phyloP scores from a whole-genome alignment of 495 filamentous ascomycete genomes.

The Aspergillus taichungensis region DNA sequence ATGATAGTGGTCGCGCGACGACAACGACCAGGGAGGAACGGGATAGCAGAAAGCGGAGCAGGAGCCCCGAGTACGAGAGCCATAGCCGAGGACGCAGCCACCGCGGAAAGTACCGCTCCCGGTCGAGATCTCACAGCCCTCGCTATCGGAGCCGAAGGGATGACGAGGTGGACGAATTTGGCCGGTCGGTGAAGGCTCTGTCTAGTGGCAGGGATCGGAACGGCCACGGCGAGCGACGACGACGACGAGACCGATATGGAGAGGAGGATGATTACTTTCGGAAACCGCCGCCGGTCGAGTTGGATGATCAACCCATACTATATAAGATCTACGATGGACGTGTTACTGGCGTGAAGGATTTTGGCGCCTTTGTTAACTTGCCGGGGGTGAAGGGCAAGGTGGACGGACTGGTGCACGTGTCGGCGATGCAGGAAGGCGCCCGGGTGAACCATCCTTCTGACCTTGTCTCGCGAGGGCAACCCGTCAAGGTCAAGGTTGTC shows the following conservation, averaged over 20 bases:
- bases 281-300: slow-evolving; percentile 63
- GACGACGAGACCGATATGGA: slow-evolving; percentile 31
- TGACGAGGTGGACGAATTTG: slow-evolving; percentile 57
- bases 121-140: slow-evolving; percentile 46
- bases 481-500: slow-evolving; percentile 86
- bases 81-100: slow-evolving; percentile 43
- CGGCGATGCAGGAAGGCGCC: slow-evolving; percentile 78
- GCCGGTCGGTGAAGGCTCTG: slow-evolving; percentile 37
- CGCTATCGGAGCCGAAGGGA: slow-evolving; percentile 38
- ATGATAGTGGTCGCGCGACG: slow-evolving; percentile 25
- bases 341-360: slow-evolving; percentile 88
- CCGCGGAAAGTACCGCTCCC: slow-evolving; percentile 44
- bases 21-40: slow-evolving; percentile 17
- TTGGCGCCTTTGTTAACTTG: slow-evolving; percentile 93
- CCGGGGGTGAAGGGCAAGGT: slow-evolving; percentile 77
- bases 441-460: slow-evolving; percentile 90
- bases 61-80: slow-evolving; percentile 61
- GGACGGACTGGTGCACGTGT: slow-evolving; percentile 93
- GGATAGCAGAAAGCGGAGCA: slow-evolving; percentile 55
- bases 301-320: slow-evolving; percentile 72
- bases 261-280: slow-evolving; percentile 59
- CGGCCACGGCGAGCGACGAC: slow-evolving; percentile 30
- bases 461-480: slow-evolving; percentile 68
- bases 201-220: slow-evolving; percentile 32
- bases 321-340: slow-evolving; percentile 87